Evolutionary conservation across 768 basidiomycete species (phyloP).

Genomic region (Phaeotremella skinneri): DNA sequence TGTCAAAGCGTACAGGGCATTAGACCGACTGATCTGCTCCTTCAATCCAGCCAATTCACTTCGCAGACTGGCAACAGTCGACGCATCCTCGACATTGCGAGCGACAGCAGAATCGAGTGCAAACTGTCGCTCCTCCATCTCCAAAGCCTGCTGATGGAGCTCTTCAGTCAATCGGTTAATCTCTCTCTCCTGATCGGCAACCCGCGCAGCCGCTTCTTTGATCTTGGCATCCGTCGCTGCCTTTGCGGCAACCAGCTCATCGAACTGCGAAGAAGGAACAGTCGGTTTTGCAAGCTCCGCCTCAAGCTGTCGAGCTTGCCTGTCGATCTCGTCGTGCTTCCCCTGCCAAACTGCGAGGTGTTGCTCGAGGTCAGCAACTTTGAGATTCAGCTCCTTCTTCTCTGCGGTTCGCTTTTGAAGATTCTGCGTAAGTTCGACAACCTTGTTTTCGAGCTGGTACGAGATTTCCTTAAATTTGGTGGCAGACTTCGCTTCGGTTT

Average conservation of each 20-base stretch:
- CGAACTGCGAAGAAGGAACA: constrained; percentile 67
- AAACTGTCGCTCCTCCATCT: constrained; percentile 72
- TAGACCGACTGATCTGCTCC: constrained; percentile 93
- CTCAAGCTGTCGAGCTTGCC: constrained; percentile 69
- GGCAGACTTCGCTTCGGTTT: constrained; percentile 90
- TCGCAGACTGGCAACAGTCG: constrained; percentile 83
- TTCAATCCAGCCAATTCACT: constrained; percentile 87
- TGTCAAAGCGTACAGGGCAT: constrained; percentile 83
- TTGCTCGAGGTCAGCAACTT: constrained; percentile 73
- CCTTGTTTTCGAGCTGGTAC: constrained; percentile 96
- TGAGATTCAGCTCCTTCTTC: constrained; percentile 78
- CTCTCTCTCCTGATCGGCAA: constrained; percentile 75
- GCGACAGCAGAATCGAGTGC: constrained; percentile 61
- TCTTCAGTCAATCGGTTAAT: constrained; percentile 81
- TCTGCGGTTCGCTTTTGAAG: constrained; percentile 87
- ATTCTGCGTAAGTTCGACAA: constrained; percentile 92
- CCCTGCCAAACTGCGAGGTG: constrained; percentile 80
- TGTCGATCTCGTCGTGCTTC: constrained; percentile 82
- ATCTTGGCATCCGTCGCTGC: constrained; percentile 73
- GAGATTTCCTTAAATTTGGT: constrained; percentile 98
- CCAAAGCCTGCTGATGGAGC: constrained; percentile 66
- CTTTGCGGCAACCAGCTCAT: constrained; percentile 72
- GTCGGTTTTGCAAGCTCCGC: constrained; percentile 68
- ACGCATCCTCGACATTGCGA: constrained; percentile 68
- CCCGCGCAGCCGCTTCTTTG: constrained; percentile 70